These are phyloP conservation scores for Aspergillus sp. DNA, from an alignment of 2,329 filamentous ascomycete species.

Conservation along the genomic window DNA sequence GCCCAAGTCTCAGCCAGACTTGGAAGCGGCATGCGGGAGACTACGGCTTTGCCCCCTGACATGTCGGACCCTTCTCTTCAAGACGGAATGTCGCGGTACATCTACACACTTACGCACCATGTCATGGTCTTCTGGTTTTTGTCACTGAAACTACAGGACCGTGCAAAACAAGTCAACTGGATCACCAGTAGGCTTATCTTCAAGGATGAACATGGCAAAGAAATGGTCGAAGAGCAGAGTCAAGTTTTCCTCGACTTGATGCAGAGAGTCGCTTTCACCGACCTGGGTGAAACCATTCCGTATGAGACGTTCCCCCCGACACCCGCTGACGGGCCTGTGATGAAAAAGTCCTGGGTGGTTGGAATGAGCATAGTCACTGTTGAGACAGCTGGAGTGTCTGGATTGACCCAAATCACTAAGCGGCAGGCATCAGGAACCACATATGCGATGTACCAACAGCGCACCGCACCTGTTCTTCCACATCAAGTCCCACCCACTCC, in stretches of 20 bases:
- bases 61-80: conserved; percentile 44
- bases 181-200: conserved; percentile 82
- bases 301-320: conserved; percentile 41
- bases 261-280: conserved; percentile 81
- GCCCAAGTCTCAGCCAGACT: conserved; percentile 38
- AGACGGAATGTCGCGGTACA: conserved; percentile 86
- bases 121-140: conserved; percentile 98
- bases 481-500: conserved; percentile 44
- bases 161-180: conserved; percentile 81
- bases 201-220: conserved; percentile 69
- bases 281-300: conserved; percentile 66
- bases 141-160: conserved; percentile 78
- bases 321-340: conserved; percentile 40
- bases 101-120: conserved; percentile 90
- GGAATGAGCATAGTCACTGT: conserved; percentile 52
- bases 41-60: conserved; percentile 28
- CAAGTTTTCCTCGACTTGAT: conserved; percentile 93
- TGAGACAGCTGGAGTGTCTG: conserved; percentile 47
- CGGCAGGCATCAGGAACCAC: conserved; percentile 51
- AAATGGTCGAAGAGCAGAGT: conserved; percentile 84
- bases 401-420: conserved; percentile 50
- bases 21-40: conserved; percentile 45
- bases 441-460: conserved; percentile 47
- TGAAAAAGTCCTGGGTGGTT: conserved; percentile 49
- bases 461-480: conserved; percentile 43